Evolutionary conservation across 345 rosid species (phyloP), one percentile per base, ranked within the genome.

Genomic region (Melaleuca quinquenervia): DNA sequence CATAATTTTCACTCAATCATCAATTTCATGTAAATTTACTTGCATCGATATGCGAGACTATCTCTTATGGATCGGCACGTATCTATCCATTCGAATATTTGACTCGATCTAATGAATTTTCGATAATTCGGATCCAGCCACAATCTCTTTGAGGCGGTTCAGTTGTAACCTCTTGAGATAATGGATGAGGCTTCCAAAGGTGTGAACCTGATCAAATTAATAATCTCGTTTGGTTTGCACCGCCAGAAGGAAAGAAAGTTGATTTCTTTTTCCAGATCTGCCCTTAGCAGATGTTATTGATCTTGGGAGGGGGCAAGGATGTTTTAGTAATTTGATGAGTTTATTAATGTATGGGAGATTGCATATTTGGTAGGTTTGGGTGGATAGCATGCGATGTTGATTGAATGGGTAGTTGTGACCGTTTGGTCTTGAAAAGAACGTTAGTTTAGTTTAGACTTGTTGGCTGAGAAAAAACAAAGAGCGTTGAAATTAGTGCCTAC

Each of bases 391-490:
- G 62, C 11, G 29, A 55, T 41, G 41, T 86, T 26, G 27, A 27
- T 82, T 50, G 52, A 14, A 83, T 18, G 82, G 85, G 58, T 86
- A 0, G 87, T 60, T 86, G 6, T 52, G 88, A 86, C 83, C 82
- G 49, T 54, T 87, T 56, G 86, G 44, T 56, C 26, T 5, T 5
- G 49, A 50, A 83, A 56, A 84, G 86, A 84, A 75, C 18, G 82
- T 80, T 84, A 50, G 88, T 75, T 84, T 84, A 51, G 88, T 76
- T 26, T 50, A 27, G 53, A 27, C 62, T 55, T n/a, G 53, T 62
- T 84, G 36, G 78, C 45, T 70, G 78, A 18, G 78, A 36, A 11
- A 64, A 52, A 8, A 58, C 41, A 41, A 41, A 7, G 70, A 9
- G 2, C 5, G 75, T 50, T 85, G 82, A 20, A 64, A 29, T 32